phyloP scores from a whole-genome alignment of 345 rosid species.

The Acer negundo region DNA sequence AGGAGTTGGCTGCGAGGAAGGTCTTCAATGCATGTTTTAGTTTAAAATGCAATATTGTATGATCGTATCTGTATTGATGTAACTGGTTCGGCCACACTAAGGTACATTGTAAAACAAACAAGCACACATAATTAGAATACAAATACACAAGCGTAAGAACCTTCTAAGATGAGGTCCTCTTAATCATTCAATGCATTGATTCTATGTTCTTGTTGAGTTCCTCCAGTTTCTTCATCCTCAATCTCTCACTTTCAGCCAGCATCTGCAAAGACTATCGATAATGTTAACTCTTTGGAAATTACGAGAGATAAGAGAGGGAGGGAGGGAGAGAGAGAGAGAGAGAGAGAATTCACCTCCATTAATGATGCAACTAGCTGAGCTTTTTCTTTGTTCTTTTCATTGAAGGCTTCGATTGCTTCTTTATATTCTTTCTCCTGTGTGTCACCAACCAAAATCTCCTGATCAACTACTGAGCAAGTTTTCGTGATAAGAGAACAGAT shows the following conservation, averaged over 20 bases:
- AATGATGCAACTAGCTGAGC: constrained; percentile 45
- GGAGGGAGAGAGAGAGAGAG: neutral
- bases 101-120: neutral
- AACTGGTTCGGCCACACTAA: neutral
- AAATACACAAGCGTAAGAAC: neutral
- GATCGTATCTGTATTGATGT: neutral
- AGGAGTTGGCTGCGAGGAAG: neutral
- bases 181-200: constrained; percentile 25
- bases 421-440: constrained; percentile 77
- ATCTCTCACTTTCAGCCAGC: constrained; percentile 65
- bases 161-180: constrained; percentile 5
- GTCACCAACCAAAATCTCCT: neutral
- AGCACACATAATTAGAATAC: neutral
- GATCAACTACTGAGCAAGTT: neutral
- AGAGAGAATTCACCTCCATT: constrained; percentile 43
- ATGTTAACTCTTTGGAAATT: neutral
- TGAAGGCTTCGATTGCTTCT: constrained; percentile 69
- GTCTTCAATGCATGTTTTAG: neutral
- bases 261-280: constrained; percentile 38
- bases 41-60: neutral
- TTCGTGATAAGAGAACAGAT: neutral
- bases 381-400: constrained; percentile 77
- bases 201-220: constrained; percentile 70
- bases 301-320: neutral
- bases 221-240: constrained; percentile 73